These are phyloP conservation scores for Yamadazyma kanchanaburiensis DNA, from an alignment of 1,139 yeast species.

Conservation along the genomic window DNA sequence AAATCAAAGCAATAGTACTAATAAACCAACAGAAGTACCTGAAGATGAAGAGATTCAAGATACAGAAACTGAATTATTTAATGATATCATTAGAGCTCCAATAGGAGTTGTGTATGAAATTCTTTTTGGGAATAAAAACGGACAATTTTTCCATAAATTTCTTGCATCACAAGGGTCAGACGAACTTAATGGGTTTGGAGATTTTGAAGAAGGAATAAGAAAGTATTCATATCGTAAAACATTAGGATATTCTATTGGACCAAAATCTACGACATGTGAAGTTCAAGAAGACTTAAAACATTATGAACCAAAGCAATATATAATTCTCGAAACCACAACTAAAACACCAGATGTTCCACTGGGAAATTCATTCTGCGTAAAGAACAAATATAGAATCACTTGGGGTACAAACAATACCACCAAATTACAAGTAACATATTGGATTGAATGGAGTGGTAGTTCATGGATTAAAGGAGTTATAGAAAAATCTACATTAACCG, in stretches of 20 bases:
- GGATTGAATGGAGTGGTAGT: constrained; percentile 51
- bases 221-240: constrained; percentile 42
- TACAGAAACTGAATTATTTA: constrained; percentile 31
- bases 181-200: constrained; percentile 39
- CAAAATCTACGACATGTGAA: constrained; percentile 52
- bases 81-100: constrained; percentile 41
- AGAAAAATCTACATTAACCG: constrained; percentile 48
- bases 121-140: constrained; percentile 42
- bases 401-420: constrained; percentile 49
- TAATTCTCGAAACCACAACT: constrained; percentile 37
- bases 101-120: constrained; percentile 48
- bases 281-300: constrained; percentile 45
- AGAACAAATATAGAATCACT: constrained; percentile 44
- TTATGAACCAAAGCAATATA: constrained; percentile 33
- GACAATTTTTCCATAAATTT: constrained; percentile 36
- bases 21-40: constrained; percentile 28
- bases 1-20: constrained; percentile 37
- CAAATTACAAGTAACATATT: constrained; percentile 38
- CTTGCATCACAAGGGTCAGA: constrained; percentile 47
- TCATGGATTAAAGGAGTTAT: constrained; percentile 57
- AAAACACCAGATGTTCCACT: constrained; percentile 60
- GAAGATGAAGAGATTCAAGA: constrained; percentile 12
- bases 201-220: constrained; percentile 37
- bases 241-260: constrained; percentile 54
- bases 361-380: constrained; percentile 51